A percentile compares a stretch with the other conserved stretches of the same genome.
phyloP scores from a whole-genome alignment of 106 monocot species.

The Dendrobium huoshanense region DNA sequence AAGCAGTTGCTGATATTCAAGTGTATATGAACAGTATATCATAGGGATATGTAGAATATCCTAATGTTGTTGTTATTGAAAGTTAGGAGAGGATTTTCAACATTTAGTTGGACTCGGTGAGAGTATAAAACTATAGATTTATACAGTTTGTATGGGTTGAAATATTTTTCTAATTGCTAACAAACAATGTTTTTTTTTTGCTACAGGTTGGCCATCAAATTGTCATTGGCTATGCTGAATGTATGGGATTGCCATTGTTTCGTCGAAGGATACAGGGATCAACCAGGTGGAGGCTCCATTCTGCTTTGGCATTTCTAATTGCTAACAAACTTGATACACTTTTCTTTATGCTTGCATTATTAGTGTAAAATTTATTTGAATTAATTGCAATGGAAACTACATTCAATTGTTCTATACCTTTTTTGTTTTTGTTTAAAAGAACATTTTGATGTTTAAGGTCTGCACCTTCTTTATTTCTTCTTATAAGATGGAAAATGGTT shows the following conservation, averaged over 20 bases:
- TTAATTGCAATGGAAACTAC: not conserved
- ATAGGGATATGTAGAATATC: not conserved
- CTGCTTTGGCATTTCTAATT: not conserved
- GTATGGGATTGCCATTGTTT: conserved; percentile 93
- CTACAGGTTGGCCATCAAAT: conserved; percentile 92
- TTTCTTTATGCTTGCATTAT: not conserved
- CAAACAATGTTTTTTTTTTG: not conserved
- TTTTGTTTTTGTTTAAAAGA: not conserved
- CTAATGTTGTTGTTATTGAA: not conserved
- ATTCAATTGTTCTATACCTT: not conserved
- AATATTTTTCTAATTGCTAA: not conserved
- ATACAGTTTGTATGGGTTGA: not conserved
- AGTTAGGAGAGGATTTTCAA: not conserved
- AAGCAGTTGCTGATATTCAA: not conserved
- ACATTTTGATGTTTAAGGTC: not conserved
- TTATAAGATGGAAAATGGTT: not conserved
- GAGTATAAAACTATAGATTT: not conserved
- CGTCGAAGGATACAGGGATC: conserved; percentile 76
- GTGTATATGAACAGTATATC: not conserved
- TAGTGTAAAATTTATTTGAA: not conserved
- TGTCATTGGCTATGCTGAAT: conserved; percentile 83
- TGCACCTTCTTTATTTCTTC: not conserved
- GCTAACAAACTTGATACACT: not conserved
- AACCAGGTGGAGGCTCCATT: conserved; percentile 34
- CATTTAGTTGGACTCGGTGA: not conserved